Base-by-base conservation (phyloP, 2,329 filamentous ascomycete genomes). In the Emmonsia crescens region DNA sequence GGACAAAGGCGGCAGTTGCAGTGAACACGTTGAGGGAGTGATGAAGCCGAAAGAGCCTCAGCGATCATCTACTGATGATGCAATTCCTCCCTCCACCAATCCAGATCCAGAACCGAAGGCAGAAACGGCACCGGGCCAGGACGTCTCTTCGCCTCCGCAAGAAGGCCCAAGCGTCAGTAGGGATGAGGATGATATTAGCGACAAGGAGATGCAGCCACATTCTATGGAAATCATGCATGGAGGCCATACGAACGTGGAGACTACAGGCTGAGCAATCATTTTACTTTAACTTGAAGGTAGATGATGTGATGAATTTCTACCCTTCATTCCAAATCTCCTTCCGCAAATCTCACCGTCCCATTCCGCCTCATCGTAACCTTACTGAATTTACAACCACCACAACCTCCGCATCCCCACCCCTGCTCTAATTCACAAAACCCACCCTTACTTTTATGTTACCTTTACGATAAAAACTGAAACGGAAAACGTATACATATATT, bases 1-100 rank as follows among this genome's bases (percentile, higher is more conserved):
- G 57, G 83, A 85, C 49, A 79, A 81, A 61, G 71, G 70, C 9
- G 73, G 73, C 6, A 70, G 68, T 60, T 68, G 69, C 44, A 60
- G 68, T 5, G 74, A 75, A 57, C 74, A 77, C 64, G 70, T 75
- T 42, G 77, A 78, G 64, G 66, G 76, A 61, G 62, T 63, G n/a
- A 63, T 63, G n/a, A 63, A 58, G 6, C 58, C 63, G 21, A 63
- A 66, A n/a, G 63, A 56, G n/a, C 21, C 52, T 8, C n/a, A 21
- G 61, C 1, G 69, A 70, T 40, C 65, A 71, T 38, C 64, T 67
- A 52, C 60, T 59, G 12, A 42, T 59, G 24, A 57, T 12, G 60
- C 62, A 5, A 21, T 65, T 24, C 63, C 19, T n/a, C 16, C 33
- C 19, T 14, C 8, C 29, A 19, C 40, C 6, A 57, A 29, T 44